Base-by-base conservation (phyloP, 1,284 basidiomycete species). In the Pisolithus thermaeus region DNA sequence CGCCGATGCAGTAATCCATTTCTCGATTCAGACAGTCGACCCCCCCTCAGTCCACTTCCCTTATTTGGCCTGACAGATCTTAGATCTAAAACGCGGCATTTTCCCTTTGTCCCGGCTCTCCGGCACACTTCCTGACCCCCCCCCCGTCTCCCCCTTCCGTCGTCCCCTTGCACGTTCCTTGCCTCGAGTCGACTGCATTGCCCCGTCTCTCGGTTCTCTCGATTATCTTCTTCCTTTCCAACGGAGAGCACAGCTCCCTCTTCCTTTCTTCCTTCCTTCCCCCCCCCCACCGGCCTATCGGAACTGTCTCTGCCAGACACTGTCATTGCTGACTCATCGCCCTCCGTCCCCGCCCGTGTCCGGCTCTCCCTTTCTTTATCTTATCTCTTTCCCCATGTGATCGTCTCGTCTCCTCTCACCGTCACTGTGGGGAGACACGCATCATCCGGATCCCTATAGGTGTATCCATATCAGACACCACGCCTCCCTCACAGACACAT, bases 111-210 rank as follows among this genome's bases (percentile, higher is more conserved):
- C 20, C 47, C 32, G 37, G 25, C 23, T 46, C 42, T 43, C 53
- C 52, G 42, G 48, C 45, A n/a, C 32, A 28, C 47, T 25, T 25
- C 50, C 43, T 49, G 27, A 42, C 32, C 35, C 56, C 51, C 23
- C 50, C 47, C 35, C 23, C 47, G 42, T 41, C 59, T 7, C 11
- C 30, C 30, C 7, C 9, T 8, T 46, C 49, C 18, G 18, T 20
- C 18, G 18, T 48, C 40, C 23, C 47, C 36, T 42, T 59, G 22
- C 63, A 64, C 65, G 63, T 67, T 68, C 54, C 56, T 47, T 55
- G 50, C 63, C 66, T 67, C 65, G 56, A 62, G 57, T 61, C 46
- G 45, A 11, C 53, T 42, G 62, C 62, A 59, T 68, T 66, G 44
- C 38, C 38, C 38, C 18, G 18, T 20, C 38, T 18, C 25, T 54